Conservation (phyloP, 2,329 filamentous ascomycete species). For the Sporothrix luriei region DNA sequence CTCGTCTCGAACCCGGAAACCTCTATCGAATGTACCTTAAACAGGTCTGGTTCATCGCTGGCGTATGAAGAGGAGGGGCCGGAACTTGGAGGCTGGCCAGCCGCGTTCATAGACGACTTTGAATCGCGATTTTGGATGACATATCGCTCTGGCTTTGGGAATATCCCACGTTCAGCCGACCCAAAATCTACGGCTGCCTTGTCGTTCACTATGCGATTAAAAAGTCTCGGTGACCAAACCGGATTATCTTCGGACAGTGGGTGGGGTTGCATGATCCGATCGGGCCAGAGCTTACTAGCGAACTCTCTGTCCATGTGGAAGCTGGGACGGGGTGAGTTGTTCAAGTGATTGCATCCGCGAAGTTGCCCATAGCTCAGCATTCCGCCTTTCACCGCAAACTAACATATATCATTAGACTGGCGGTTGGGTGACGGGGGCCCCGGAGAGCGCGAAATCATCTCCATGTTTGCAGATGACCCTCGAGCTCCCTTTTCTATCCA, state of each 20-base stretch:
- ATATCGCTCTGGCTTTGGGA: conserved; percentile 82
- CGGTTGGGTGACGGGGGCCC: conserved; percentile 60
- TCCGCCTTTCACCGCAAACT: neutral
- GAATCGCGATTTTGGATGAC: conserved; percentile 96
- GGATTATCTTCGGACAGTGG: conserved; percentile 93
- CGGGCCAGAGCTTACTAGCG: conserved; percentile 88
- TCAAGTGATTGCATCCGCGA: no score
- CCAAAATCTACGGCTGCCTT: conserved; percentile 70
- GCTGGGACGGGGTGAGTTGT: conserved; percentile 73
- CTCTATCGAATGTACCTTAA: conserved; percentile 53
- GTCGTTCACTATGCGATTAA: conserved; percentile 81
- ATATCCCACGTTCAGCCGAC: conserved; percentile 77
- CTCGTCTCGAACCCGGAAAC: conserved; percentile 45
- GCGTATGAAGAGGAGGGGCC: conserved; percentile 49
- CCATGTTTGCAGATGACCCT: conserved; percentile 84
- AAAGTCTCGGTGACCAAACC: conserved; percentile 72
- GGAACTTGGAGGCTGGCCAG: conserved; percentile 71
- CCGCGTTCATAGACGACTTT: conserved; percentile 85
- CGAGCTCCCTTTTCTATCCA: conserved; percentile 91
- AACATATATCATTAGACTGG: conserved; percentile 63
- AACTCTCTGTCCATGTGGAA: conserved; percentile 75
- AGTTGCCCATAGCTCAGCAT: neutral
- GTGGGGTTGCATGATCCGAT: conserved; percentile 99
- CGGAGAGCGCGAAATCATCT: conserved; percentile 71
- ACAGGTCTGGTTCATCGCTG: conserved; percentile 56